Evolutionary conservation across 495 filamentous ascomycete genomes (phyloP), one percentile per base, ranked within the genome.

Genomic region (Hyaloscypha variabilis): DNA sequence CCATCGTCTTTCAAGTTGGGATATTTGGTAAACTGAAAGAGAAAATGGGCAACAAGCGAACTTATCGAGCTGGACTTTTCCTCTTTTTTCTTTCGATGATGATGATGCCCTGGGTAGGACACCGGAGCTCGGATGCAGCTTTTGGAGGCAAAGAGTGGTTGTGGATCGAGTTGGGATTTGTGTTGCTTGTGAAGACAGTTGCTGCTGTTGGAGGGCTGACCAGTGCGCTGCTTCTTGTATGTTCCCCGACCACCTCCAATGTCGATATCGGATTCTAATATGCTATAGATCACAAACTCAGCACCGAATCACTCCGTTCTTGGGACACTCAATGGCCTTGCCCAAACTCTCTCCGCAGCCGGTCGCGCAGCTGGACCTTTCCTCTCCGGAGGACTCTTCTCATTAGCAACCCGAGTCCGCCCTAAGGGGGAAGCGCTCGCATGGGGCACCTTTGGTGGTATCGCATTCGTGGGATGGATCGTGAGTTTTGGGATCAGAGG

Each of bases 271-370:
- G 31, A 67, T 50, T 65, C 62, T 69, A 65, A 73, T 49, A 14
- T 59, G 36, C 25, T 13, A 62, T 46, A 96, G 92, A 90, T 99
- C 69, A 99, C 94, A 26, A 99, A 99, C 71, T 93, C 91, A 2
- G 91, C 92, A 2, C 92, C 91, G 0, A 91, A 93, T 36, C 85
- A 96, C 73, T 88, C 89, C 23, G 92, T 92, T 3, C 82, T 99
- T 0, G 95, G 95, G 13, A 94, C 91, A 1, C 79, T 99, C 30
- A 97, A 98, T 67, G 95, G 95, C 30, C 87, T 99, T 23, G 95
- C 95, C 3, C 95, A 99, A 76, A 96, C 93, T 0, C 85, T 99
- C 2, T 95, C 92, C 8, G 95, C 96, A 0, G 94, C 91, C 1
- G 95, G 95, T 25, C 87, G 95, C 56, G 92, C 94, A 31, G 82